phyloP scores from a whole-genome alignment of 257 asterid genomes.

The Penstemon eatonii region DNA sequence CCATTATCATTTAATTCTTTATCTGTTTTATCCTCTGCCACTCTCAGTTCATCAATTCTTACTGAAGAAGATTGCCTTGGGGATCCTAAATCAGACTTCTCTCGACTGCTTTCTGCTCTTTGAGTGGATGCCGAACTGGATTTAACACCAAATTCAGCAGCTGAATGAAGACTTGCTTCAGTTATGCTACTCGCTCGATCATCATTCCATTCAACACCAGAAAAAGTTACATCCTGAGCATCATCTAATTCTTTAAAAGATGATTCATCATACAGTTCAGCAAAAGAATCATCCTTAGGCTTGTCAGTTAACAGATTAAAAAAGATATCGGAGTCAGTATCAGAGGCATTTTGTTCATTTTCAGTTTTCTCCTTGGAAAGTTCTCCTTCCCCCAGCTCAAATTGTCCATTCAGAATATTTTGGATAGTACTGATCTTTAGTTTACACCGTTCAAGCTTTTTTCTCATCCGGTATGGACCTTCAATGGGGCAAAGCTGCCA shows the following conservation, averaged over 20 bases:
- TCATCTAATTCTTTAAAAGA: conserved; percentile 72
- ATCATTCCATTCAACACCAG: conserved; percentile 88
- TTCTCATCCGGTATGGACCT: conserved; percentile 98
- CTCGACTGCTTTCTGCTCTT: conserved; percentile 70
- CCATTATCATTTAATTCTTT: conserved; percentile 93
- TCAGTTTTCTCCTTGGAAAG: conserved; percentile 66
- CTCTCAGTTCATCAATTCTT: conserved; percentile 64
- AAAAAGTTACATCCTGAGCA: conserved; percentile 62
- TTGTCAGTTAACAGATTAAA: conserved; percentile 62
- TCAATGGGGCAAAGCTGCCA: conserved; percentile 99
- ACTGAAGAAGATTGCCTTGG: conserved; percentile 64
- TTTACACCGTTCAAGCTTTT: conserved; percentile 84
- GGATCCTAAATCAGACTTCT: conserved; percentile 79
- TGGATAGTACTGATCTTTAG: conserved; percentile 72
- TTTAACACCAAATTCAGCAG: conserved; percentile 78
- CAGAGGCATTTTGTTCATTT: conserved; percentile 52
- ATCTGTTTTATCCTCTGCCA: conserved; percentile 69
- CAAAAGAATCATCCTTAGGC: conserved; percentile 57
- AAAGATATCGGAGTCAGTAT: conserved; percentile 52
- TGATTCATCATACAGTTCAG: conserved; percentile 68
- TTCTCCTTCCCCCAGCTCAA: conserved; percentile 65
- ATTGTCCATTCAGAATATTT: conserved; percentile 63
- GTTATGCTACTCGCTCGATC: conserved; percentile 84
- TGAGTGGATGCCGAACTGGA: conserved; percentile 72
- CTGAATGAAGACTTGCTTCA: conserved; percentile 91